Conservation (phyloP, 257 asterid genomes). For the Fraxinus americana region DNA sequence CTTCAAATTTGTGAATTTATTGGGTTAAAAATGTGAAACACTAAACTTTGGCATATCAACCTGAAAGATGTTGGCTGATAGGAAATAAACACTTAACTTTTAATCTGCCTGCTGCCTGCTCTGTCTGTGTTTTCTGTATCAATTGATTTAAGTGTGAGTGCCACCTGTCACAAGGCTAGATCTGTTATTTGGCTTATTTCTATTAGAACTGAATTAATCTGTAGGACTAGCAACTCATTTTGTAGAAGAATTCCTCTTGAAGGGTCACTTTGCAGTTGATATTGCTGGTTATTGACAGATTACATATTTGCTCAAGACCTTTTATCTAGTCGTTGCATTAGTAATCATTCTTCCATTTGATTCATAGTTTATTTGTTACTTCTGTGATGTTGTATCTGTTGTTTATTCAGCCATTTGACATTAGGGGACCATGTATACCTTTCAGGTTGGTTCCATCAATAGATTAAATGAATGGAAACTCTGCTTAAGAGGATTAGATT, state of each 20-base stretch:
- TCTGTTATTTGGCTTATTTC: neutral
- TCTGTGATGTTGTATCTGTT: neutral
- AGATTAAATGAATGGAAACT: neutral
- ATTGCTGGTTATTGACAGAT: neutral
- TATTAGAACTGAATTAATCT: neutral
- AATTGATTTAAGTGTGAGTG: neutral
- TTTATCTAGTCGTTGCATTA: neutral
- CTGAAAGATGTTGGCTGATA: neutral
- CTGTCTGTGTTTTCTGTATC: neutral
- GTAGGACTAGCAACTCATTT: neutral
- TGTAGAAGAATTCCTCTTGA: neutral
- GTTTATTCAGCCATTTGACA: neutral
- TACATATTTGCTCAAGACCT: neutral
- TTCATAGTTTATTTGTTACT: neutral
- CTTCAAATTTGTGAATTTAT: neutral
- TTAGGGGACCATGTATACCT: neutral
- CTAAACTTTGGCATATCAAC: too few relatives aligned
- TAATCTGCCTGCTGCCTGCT: neutral
- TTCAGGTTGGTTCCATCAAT: slow-evolving; percentile 2
- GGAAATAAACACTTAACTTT: neutral
- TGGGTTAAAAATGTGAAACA: neutral
- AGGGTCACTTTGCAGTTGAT: neutral
- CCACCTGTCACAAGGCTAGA: neutral
- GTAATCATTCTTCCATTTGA: neutral
- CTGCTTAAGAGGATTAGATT: neutral